A percentile compares a stretch with the other conserved stretches of the same genome.
phyloP scores from a whole-genome alignment of 2,329 filamentous ascomycete genomes.

The Neofusicoccum laricinum region DNA sequence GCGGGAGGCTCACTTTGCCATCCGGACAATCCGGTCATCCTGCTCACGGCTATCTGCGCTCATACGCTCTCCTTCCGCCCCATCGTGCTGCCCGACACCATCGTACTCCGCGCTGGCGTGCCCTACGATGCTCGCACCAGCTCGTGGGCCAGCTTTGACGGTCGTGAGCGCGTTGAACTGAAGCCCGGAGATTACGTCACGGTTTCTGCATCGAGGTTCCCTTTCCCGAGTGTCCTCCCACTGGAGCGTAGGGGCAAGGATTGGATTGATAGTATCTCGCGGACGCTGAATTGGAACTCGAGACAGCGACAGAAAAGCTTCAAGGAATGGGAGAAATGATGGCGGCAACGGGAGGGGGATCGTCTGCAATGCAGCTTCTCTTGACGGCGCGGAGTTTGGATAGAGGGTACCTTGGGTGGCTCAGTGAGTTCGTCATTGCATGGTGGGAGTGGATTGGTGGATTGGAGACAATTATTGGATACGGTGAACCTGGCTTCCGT shows the following conservation, averaged over 20 bases:
- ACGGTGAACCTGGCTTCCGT: too few relatives aligned
- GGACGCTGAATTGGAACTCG: conserved; percentile 79
- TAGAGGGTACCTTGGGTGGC: too few relatives aligned
- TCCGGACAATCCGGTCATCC: conserved; percentile 93
- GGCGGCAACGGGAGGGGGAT: too few relatives aligned
- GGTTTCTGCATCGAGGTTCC: conserved; percentile 75
- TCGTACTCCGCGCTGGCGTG: conserved; percentile 89
- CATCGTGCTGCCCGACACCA: conserved; percentile 95
- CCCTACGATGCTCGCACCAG: conserved; percentile 86
- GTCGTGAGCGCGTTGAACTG: conserved; percentile 76
- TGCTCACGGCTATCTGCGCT: conserved; percentile 90
- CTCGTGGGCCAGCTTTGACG: conserved; percentile 98
- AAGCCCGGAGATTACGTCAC: conserved; percentile 79
- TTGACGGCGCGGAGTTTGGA: too few relatives aligned
- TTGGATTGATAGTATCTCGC: conserved; percentile 78
- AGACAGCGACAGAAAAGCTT: conserved; percentile 71
- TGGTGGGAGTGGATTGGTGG: too few relatives aligned
- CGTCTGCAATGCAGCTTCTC: too few relatives aligned
- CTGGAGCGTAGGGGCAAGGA: conserved; percentile 69
- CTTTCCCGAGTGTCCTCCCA: conserved; percentile 74
- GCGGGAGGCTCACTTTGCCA: conserved; percentile 94
- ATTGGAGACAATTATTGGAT: background rate
- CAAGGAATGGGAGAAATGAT: conserved; percentile 32
- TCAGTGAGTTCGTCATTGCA: too few relatives aligned
- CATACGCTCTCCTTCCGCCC: conserved; percentile 93